phyloP scores from a whole-genome alignment of 139 green algal genomes.

The Volvox reticuliferus region DNA sequence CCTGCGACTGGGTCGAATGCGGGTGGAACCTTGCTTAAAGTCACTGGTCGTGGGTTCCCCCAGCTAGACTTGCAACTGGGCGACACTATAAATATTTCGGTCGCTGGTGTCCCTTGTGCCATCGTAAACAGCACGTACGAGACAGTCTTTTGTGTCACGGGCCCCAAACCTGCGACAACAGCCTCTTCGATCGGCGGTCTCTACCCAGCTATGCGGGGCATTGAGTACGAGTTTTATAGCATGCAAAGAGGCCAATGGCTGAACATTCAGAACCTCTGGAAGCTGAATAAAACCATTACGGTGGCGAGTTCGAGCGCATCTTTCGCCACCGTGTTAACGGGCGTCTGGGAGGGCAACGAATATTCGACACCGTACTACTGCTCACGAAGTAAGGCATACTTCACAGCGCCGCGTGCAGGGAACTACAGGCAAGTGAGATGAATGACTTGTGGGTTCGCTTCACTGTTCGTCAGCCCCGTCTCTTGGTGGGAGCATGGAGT shows the following conservation, averaged over 20 bases:
- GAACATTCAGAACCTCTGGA: not conserved
- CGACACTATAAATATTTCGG: constrained; percentile 1
- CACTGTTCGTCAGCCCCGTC: too few relatives aligned
- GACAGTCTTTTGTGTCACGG: constrained; percentile 41
- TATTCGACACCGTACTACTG: constrained; percentile 3
- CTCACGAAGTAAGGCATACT: constrained; percentile 46
- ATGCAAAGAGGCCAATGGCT: not conserved
- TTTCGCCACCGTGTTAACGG: not conserved
- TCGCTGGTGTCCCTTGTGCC: constrained; percentile 46
- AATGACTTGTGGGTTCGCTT: too few relatives aligned
- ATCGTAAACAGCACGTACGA: constrained; percentile 50
- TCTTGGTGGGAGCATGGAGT: too few relatives aligned
- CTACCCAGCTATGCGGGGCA: constrained; percentile 45
- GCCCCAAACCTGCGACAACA: not conserved
- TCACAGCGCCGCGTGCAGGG: constrained; percentile 37
- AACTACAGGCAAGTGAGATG: constrained; percentile 34
- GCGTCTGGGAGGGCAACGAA: not conserved
- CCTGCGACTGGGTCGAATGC: constrained; percentile 41
- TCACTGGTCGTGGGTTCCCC: constrained; percentile 56
- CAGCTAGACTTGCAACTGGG: not conserved
- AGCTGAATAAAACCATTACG: not conserved
- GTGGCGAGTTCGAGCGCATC: not conserved
- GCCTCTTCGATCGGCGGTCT: constrained; percentile 9
- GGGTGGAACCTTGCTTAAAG: constrained; percentile 43
- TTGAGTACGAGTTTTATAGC: constrained; percentile 47